Base-by-base conservation (phyloP, 768 basidiomycete genomes). In the Asterophora lycoperdoides region DNA sequence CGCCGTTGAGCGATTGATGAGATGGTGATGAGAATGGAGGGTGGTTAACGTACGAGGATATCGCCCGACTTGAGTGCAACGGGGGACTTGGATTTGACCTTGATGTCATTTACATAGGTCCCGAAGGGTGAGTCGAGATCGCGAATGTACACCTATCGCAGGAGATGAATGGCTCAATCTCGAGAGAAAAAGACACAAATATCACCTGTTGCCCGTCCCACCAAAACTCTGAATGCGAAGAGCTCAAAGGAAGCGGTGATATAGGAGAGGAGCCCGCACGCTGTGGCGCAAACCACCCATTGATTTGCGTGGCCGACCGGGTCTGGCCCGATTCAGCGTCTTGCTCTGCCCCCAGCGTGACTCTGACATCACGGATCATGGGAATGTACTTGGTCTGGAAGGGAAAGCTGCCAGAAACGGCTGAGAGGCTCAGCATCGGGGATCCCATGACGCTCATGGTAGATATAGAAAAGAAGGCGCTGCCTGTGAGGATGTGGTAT, bases 181-280 rank as follows among this genome's bases (percentile, higher is more conserved):
- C 29, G 30, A 47, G 28, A 19, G 10, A 23, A 56, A 30, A 41
- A 11, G 26, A n/a, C 4, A 50, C 60, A n/a, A n/a, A n/a, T n/a
- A 23, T 36, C n/a, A 68, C 78, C 62, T 73, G 68, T 48, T 68
- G 66, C 17, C 66, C 68, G 26, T 72, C 67, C 42, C 63, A 59
- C 76, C 78, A 78, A 29, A 79, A 60, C 53, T 77, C 70, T 5
- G 74, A 75, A 44, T 79, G 78, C 1, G 63, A 58, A 8, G 64
- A 46, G 53, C 72, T 72, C 26, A 79, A 57, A 30, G 75, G 64
- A 37, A 78, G 59, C 19, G 72, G 67, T 6, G 69, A 69, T 34
- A 76, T 59, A 18, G 64, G 53, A 32, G 58, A 45, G 41, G 57
- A 53, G 8, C 54, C 63, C 13, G 40, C 18, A 1, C 41, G 49